Conservation (phyloP, 1,284 basidiomycete genomes). For the Moesziomyces sp. region DNA sequence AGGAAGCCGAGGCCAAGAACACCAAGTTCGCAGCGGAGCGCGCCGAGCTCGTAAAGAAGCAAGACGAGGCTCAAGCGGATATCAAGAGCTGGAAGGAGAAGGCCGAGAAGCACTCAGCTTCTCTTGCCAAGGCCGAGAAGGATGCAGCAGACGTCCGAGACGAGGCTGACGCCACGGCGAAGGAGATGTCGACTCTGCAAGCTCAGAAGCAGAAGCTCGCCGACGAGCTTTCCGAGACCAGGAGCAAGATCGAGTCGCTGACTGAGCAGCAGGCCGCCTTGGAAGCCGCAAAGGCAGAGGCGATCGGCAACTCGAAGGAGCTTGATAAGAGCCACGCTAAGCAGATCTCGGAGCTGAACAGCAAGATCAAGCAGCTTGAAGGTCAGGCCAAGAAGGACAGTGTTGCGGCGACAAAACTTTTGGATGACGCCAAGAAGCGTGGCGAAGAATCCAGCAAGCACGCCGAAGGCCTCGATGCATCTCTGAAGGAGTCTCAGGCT, state of each 20-base stretch:
- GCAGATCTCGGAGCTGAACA: conserved; percentile 22
- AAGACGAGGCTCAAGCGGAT: conserved; percentile 20
- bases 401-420: conserved; percentile 11
- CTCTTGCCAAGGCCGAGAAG: conserved; percentile 23
- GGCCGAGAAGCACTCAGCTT: conserved; percentile 10
- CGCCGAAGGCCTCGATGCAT: conserved; percentile 12
- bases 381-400: conserved; percentile 14
- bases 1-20: conserved; percentile 12
- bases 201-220: conserved; percentile 35
- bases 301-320: conserved; percentile 15
- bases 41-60: conserved; percentile 24
- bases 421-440: conserved; percentile 22
- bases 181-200: conserved; percentile 18
- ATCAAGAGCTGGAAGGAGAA: conserved; percentile 16
- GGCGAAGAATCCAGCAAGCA: conserved; percentile 20
- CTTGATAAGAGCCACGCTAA: conserved; percentile 16
- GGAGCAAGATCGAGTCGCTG: conserved; percentile 25
- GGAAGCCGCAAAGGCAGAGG: conserved; percentile 23
- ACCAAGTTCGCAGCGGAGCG: conserved; percentile 1
- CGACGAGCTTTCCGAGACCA: conserved; percentile 24
- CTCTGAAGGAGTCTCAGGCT: conserved; percentile 16
- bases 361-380: conserved; percentile 32
- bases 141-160: conserved; percentile 14
- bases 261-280: conserved; percentile 21
- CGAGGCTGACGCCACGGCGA: conserved; percentile 22